Evolutionary conservation across 1,284 basidiomycete genomes (phyloP), one percentile per base, ranked within the genome.

Genomic region (Cerioporus squamosus): DNA sequence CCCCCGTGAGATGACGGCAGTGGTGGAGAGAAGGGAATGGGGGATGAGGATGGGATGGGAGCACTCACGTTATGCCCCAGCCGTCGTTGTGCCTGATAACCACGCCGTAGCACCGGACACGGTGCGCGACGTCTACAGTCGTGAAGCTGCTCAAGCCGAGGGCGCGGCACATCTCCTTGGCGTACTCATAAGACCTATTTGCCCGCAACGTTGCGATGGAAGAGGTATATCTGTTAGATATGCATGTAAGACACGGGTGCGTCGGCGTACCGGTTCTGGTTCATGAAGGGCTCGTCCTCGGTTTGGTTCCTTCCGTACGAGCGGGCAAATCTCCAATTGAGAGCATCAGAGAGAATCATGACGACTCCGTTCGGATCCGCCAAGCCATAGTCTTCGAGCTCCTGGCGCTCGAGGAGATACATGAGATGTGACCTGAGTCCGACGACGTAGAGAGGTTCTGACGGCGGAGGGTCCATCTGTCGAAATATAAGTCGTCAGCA

Each of bases 31-130:
- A 33, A 24, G 31, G 26, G 9, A 5, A 29, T 9, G 26, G 40
- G 40, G n/a, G 31, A 42, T 36, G 20, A 48, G 18, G 10, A 36
- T 36, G n/a, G 39, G n/a, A 33, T 49, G 48, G n/a, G 15, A 51
- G 15, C 33, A 75, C 90, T 55, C 69, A 95, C 90, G 86, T 88
- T 18, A 95, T 77, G 63, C 90, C 90, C 93, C 94, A 96, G 1
- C 88, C 91, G 50, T 88, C 85, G 10, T 66, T 61, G 70, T 92
- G 88, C 44, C 81, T 80, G 44, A 96, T 73, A 29, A 90, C 82
- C 6, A 83, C 73, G 1, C 93, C 94, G 72, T 86, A 92, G 49
- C 89, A 91, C 43, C 77, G 76, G 39, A 86, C 86, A 9, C 88
- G 80, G 72, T 97, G 94, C n/a, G 76, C 70, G 2, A 96, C 90